phyloP scores from a whole-genome alignment of 129 eudicot species.

The Artemisia tridentata region DNA sequence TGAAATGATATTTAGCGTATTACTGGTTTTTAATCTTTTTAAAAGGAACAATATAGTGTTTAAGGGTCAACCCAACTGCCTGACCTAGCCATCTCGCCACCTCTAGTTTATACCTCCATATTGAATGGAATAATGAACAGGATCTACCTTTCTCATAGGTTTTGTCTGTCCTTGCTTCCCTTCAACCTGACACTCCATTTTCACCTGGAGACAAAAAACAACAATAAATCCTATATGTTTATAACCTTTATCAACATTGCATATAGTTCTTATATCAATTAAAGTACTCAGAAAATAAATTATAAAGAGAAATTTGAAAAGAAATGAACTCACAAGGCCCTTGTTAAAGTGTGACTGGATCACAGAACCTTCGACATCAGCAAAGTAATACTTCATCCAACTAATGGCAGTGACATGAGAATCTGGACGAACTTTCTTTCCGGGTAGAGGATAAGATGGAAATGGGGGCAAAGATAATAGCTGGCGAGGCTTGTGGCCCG shows the following conservation, averaged over 20 bases:
- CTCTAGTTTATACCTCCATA: constrained; percentile 9
- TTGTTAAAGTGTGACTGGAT: constrained; percentile 69
- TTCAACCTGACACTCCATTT: constrained; percentile 41
- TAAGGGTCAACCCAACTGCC: too few species aligned
- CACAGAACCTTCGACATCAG: constrained; percentile 49
- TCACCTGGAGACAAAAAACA: constrained; percentile 47
- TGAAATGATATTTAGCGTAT: neutral
- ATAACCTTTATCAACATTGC: neutral
- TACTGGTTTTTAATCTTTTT: too few species aligned
- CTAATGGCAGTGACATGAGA: constrained; percentile 66
- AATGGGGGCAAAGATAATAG: constrained; percentile 81
- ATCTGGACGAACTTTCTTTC: constrained; percentile 35
- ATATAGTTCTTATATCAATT: constrained; percentile 2
- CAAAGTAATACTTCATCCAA: constrained; percentile 87
- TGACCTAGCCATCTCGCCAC: too few species aligned
- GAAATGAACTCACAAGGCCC: constrained; percentile 61
- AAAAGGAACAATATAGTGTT: too few species aligned
- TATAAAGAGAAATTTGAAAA: neutral
- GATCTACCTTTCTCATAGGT: constrained; percentile 54
- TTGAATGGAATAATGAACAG: neutral
- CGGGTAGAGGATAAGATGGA: constrained; percentile 68
- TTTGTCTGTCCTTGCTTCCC: constrained; percentile 26
- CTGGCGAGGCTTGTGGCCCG: constrained; percentile 72
- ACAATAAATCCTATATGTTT: neutral
- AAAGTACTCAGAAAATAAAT: neutral